Evolutionary conservation across 169 alveolate genomes (phyloP).

Genomic region (Eimeria necatrix): DNA sequence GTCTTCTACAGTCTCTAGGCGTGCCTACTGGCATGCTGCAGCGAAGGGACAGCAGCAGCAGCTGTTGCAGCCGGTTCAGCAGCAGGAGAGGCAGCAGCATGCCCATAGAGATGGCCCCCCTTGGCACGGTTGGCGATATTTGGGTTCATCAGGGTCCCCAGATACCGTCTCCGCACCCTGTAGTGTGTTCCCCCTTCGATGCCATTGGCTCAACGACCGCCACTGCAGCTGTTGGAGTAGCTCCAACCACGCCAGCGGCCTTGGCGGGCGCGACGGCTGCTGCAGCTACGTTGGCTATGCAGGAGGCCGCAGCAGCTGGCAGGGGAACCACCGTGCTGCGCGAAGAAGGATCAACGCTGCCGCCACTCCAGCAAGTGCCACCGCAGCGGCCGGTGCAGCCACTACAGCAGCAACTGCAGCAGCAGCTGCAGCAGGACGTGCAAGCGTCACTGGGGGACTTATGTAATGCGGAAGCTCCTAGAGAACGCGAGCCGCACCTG

Average conservation of each 20-base stretch:
- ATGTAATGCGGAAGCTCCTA: conserved; percentile 14
- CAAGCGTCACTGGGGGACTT: not conserved
- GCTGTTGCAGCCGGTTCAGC: not conserved
- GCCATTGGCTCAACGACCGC: not conserved
- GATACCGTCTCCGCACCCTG: not conserved
- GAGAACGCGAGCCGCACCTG: conserved; percentile 49
- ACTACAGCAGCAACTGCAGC: not conserved
- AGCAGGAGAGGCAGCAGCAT: conserved; percentile 60
- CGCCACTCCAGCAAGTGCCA: not conserved
- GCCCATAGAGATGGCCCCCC: not conserved
- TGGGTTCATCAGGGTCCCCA: conserved; percentile 11
- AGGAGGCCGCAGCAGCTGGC: conserved; percentile 9
- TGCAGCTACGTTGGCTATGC: conserved; percentile 17
- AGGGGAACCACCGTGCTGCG: not conserved
- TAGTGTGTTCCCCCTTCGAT: conserved; percentile 3
- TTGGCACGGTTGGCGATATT: not conserved
- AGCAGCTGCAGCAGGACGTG: not conserved
- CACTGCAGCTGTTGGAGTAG: not conserved
- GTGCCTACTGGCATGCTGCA: not conserved
- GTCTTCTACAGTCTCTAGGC: not conserved
- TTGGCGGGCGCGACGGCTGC: conserved; percentile 55
- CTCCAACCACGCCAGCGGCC: conserved; percentile 8
- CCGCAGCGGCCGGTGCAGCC: conserved; percentile 32
- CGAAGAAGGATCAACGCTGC: not conserved
- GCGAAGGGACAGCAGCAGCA: conserved; percentile 22